These are phyloP conservation scores for Quercus phellos DNA, from an alignment of 331 rosid species.

Conservation along the genomic window DNA sequence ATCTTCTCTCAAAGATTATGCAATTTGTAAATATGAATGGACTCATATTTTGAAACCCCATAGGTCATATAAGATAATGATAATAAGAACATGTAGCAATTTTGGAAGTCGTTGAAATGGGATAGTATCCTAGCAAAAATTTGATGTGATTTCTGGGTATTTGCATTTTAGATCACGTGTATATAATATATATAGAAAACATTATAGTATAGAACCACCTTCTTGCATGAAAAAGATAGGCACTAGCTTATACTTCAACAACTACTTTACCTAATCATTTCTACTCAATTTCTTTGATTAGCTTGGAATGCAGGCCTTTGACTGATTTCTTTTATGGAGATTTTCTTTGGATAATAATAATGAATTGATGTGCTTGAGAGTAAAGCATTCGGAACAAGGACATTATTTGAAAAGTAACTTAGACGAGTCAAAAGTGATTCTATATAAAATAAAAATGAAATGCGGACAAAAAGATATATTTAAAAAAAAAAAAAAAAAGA, in stretches of 20 bases:
- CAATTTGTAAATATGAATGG: no score
- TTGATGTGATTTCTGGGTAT: no score
- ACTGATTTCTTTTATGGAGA: background rate
- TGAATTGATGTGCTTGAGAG: background rate
- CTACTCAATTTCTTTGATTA: background rate
- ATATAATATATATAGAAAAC: no score
- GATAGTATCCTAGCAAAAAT: no score
- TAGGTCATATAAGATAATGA: no score
- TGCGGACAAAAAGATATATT: no score
- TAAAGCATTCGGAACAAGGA: background rate
- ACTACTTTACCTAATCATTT: background rate
- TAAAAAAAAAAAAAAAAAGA: background rate
- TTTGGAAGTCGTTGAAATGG: no score
- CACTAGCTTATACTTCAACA: background rate
- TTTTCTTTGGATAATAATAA: background rate
- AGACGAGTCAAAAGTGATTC: background rate
- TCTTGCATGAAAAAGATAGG: background rate
- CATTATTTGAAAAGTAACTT: background rate
- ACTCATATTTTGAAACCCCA: no score
- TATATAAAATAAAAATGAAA: background rate
- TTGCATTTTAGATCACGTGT: no score
- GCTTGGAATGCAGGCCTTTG: constrained; percentile 19
- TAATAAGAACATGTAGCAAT: no score
- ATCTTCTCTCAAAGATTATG: no score
- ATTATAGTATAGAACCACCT: background rate